phyloP scores from a whole-genome alignment of 2,329 filamentous ascomycete species.

The Colletotrichum gigasporum region DNA sequence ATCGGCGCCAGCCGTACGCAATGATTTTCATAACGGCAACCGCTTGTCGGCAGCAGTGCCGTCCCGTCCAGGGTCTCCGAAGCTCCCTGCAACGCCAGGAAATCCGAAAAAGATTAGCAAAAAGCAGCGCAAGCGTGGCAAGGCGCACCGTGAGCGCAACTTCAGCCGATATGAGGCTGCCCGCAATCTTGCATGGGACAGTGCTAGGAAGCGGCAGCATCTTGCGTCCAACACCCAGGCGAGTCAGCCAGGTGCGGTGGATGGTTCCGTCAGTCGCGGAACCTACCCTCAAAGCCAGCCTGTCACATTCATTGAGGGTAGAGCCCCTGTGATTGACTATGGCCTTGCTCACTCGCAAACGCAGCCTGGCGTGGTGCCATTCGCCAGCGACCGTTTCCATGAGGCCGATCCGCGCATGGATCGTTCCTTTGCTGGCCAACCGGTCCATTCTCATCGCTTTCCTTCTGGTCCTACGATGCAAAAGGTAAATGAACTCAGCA shows the following conservation, averaged over 20 bases:
- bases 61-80: constrained; percentile 23
- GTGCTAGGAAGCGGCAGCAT: constrained; percentile 17
- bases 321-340: constrained; percentile 20
- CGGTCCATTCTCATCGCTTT: constrained; percentile 19
- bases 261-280: constrained; percentile 28
- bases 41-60: constrained; percentile 15
- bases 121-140: constrained; percentile 16
- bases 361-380: constrained; percentile 16
- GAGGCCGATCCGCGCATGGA: constrained; percentile 31
- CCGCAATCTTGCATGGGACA: constrained; percentile 22
- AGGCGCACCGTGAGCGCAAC: constrained; percentile 23
- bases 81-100: constrained; percentile 3
- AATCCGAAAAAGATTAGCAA: constrained; percentile 11
- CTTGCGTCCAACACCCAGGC: not conserved
- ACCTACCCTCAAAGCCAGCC: constrained; percentile 8
- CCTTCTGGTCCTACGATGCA: not conserved
- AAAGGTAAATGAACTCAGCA: constrained; percentile 40
- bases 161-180: constrained; percentile 31
- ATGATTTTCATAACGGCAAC: not conserved
- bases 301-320: not conserved
- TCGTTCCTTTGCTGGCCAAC: not conserved
- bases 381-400: constrained; percentile 30
- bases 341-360: constrained; percentile 32
- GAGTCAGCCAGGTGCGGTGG: not conserved
- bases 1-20: constrained; percentile 2